These are phyloP conservation scores for Lenzites betulinus DNA, from an alignment of 768 basidiomycete genomes.

Conservation along the genomic window DNA sequence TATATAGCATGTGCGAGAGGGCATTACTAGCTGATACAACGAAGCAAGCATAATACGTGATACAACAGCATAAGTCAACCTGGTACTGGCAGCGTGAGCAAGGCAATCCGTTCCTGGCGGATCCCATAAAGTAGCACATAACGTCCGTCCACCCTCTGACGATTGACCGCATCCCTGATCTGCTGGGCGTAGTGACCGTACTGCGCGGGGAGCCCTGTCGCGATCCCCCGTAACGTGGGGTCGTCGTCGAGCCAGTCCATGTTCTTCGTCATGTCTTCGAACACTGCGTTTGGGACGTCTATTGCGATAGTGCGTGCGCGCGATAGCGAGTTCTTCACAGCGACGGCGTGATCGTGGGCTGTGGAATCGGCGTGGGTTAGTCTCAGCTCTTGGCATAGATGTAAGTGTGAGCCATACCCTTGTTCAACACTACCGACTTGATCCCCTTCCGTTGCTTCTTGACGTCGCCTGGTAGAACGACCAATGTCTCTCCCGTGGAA, in stretches of 20 bases:
- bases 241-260: constrained; percentile 73
- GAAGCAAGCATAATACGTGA: not conserved
- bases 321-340: constrained; percentile 57
- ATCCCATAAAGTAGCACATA: constrained; percentile 22
- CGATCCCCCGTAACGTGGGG: constrained; percentile 67
- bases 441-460: constrained; percentile 76
- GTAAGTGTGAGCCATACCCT: constrained; percentile 51
- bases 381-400: not conserved
- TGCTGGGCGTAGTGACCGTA: constrained; percentile 65
- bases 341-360: constrained; percentile 66
- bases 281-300: constrained; percentile 61
- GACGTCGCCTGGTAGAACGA: constrained; percentile 65
- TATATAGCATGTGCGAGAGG: not conserved
- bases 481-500: constrained; percentile 51
- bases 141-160: constrained; percentile 61
- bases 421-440: constrained; percentile 68
- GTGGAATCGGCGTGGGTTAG: not conserved
- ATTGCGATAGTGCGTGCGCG: constrained; percentile 72
- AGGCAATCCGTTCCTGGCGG: constrained; percentile 19
- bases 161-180: constrained; percentile 64
- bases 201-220: constrained; percentile 54
- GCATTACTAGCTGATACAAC: not conserved
- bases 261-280: constrained; percentile 61
- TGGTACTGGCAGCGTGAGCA: constrained; percentile 7
- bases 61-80: constrained; percentile 7